Base-by-base conservation (phyloP, 768 basidiomycete genomes). In the Rhodotorula diobovata region DNA sequence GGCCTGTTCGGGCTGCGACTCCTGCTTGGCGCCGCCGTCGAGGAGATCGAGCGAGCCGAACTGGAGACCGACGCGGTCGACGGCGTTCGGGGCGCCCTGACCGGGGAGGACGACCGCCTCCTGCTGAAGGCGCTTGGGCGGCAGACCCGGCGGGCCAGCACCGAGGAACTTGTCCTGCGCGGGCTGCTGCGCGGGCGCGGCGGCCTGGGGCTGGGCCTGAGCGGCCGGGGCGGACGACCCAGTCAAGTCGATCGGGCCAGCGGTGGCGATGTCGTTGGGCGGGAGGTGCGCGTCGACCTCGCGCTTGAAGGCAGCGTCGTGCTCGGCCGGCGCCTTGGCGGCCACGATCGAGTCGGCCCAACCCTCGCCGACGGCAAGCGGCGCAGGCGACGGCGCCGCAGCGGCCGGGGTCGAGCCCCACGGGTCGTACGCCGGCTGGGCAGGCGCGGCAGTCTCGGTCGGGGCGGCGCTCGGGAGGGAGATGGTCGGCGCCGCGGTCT, bases 311-410 rank as follows among this genome's bases (percentile, higher is more conserved):
- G 73, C 50, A 16, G 72, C 34, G 35, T 64, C 59, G 45, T 67
- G 63, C 48, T 67, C 65, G 35, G 61, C 56, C 25, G 54, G 8
- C 32, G 63, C n/a, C n/a, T 71, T 34, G 32, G 72, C 35, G 28
- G 73, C 67, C 50, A 71, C 66, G 53, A 77, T 67, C 43, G 71
- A 67, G 55, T 77, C 76, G 71, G 76, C 76, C 76, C 76, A 77
- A 41, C 76, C 76, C 59, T 77, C 76, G 43, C 76, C 76, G 61
- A 72, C 71, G 1, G 66, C 70, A 65, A 74, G 69, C 39, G 76
- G 76, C 55, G 75, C 69, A 14, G 75, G 65, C 1, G 69, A 57
- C 41, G 71, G 63, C 45, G 72, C 69, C 45, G 72, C 69, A 14
- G 71, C 64, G 9, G 75, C 75, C 35, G 70, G 73, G 20, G 72